phyloP scores from a whole-genome alignment of 192 early-diverging fungal species.

The Piromyces sp. region DNA sequence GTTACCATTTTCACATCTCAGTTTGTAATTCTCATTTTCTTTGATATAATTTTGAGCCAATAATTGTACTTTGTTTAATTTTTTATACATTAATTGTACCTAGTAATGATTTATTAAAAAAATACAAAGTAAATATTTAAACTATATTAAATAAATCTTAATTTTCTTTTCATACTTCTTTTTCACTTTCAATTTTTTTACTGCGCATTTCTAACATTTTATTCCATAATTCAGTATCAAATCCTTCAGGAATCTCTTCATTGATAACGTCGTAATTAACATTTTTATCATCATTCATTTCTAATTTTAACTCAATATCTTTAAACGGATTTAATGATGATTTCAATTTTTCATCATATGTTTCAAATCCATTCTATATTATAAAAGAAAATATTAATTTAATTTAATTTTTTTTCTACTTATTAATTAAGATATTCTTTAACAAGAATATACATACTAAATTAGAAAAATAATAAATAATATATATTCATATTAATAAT shows the following conservation, averaged over 20 bases:
- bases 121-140: no score
- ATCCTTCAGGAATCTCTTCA: slow-evolving; percentile 26
- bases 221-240: slow-evolving; percentile 19
- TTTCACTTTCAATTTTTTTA: slow-evolving; percentile 17
- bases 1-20: slow-evolving; percentile 20
- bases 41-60: slow-evolving; percentile 19
- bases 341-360: slow-evolving; percentile 3
- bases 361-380: not conserved
- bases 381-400: no score
- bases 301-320: not conserved
- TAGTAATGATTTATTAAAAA: not conserved
- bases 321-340: slow-evolving; percentile 3
- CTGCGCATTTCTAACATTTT: slow-evolving; percentile 27
- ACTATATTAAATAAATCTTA: no score
- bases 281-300: not conserved
- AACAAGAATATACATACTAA: no score
- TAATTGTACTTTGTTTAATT: slow-evolving; percentile 18
- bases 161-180: slow-evolving; percentile 6
- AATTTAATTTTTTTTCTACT: no score
- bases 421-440: no score
- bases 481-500: no score
- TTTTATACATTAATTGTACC: not conserved
- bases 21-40: slow-evolving; percentile 19
- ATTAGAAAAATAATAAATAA: no score
- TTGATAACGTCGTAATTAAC: slow-evolving; percentile 6